phyloP scores from a whole-genome alignment of 2,329 filamentous ascomycete species.

The Trichophyton mentagrophytes region DNA sequence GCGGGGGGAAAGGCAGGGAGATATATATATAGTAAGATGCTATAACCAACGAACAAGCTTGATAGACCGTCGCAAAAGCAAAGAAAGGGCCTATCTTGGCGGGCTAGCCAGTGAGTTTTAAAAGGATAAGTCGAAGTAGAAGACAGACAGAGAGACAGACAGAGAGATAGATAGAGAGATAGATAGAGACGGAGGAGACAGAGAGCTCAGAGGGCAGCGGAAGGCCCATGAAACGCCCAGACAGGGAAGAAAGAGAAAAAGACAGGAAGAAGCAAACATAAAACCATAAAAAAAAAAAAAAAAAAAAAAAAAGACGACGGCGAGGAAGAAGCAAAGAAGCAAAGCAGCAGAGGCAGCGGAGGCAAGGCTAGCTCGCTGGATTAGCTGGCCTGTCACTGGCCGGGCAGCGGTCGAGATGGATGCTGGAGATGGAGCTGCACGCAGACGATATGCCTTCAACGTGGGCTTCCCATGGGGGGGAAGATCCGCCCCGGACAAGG shows the following conservation, averaged over 20 bases:
- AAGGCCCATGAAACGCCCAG: background rate
- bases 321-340: background rate
- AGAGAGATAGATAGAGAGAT: no score
- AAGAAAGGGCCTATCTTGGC: background rate
- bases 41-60: background rate
- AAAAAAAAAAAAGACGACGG: background rate
- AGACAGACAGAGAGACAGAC: background rate
- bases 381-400: no score
- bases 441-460: no score
- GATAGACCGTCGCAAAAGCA: background rate
- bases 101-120: background rate
- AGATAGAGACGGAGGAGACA: no score
- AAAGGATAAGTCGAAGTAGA: background rate
- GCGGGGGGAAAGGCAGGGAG: background rate
- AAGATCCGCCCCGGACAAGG: no score
- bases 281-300: no score
- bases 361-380: no score
- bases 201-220: no score
- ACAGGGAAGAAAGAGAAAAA: background rate
- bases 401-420: no score
- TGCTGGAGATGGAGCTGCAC: no score
- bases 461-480: no score
- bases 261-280: background rate
- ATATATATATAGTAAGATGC: background rate
- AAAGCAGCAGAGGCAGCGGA: no score